Percentiles rank a stretch among this genome's conserved stretches.
Evolutionary conservation across 805 yeast species (phyloP).

Genomic region (Starmerella riodocensis): DNA sequence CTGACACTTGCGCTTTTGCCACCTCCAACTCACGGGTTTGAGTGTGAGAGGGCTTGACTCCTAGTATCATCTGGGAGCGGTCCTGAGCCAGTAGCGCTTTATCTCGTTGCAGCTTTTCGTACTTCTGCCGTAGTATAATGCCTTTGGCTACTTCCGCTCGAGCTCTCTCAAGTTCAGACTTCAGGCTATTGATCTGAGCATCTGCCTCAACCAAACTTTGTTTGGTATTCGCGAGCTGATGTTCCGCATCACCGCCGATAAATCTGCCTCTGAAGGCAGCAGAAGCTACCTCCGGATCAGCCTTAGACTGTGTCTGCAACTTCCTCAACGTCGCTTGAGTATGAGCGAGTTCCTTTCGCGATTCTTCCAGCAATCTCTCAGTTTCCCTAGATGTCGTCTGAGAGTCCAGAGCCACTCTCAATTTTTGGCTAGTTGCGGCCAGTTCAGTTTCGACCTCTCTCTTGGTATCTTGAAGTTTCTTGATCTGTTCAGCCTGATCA

Average conservation of each 20-base stretch:
- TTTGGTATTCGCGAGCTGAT: slow-evolving; percentile 9
- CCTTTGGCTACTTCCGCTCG: slow-evolving; percentile 7
- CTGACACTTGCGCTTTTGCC: slow-evolving; percentile 14
- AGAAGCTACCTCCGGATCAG: not conserved
- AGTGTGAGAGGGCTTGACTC: slow-evolving; percentile 5
- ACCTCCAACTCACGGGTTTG: slow-evolving; percentile 16
- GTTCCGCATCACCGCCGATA: slow-evolving; percentile 7
- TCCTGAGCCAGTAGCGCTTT: slow-evolving; percentile 19
- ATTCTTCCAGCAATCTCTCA: not conserved
- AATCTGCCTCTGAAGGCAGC: slow-evolving; percentile 2
- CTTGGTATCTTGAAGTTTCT: not conserved
- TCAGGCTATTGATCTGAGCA: slow-evolving; percentile 6
- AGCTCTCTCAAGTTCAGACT: slow-evolving; percentile 9
- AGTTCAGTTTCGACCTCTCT: not conserved
- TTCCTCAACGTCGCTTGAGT: slow-evolving; percentile 2
- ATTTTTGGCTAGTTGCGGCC: slow-evolving; percentile 9
- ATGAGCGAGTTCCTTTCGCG: slow-evolving; percentile 4
- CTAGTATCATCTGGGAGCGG: slow-evolving; percentile 16
- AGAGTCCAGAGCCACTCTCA: not conserved
- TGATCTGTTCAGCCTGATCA: not conserved
- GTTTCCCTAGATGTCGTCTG: not conserved
- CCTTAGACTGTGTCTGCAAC: slow-evolving; percentile 3
- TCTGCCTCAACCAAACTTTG: slow-evolving; percentile 11
- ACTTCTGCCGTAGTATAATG: slow-evolving; percentile 13
- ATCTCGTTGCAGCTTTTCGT: slow-evolving; percentile 21